These are phyloP conservation scores for Arachnopeziza araneosa DNA, from an alignment of 2,329 filamentous ascomycete genomes.

Conservation along the genomic window DNA sequence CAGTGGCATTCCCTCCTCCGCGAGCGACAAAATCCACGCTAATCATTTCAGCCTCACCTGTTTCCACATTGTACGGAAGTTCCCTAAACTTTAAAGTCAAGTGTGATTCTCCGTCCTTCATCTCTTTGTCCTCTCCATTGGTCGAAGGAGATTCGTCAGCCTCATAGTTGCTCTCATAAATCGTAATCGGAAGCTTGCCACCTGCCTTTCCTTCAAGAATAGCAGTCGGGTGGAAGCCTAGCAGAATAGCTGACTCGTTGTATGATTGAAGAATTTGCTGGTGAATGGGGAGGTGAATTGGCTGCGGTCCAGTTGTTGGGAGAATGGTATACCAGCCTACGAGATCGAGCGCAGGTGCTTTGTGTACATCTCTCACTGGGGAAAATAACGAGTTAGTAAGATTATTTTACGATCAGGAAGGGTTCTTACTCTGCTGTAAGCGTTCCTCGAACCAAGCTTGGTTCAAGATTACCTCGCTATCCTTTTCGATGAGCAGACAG, in stretches of 20 bases:
- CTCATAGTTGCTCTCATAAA: conserved; percentile 83
- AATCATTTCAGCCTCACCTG: conserved; percentile 96
- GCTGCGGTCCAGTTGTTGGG: conserved; percentile 63
- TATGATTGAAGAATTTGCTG: conserved; percentile 66
- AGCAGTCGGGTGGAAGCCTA: conserved; percentile 75
- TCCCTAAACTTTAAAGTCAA: conserved; percentile 72
- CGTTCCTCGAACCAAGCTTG: conserved; percentile 68
- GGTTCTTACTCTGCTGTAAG: conserved; percentile 72
- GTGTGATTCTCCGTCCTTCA: conserved; percentile 56
- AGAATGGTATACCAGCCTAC: conserved; percentile 90
- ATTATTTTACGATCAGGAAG: not conserved
- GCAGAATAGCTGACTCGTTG: conserved; percentile 79
- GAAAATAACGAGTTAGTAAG: conserved; percentile 10
- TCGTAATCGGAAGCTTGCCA: conserved; percentile 79
- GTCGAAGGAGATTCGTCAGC: conserved; percentile 50
- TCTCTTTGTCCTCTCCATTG: conserved; percentile 61
- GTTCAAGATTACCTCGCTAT: conserved; percentile 59
- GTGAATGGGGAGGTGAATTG: conserved; percentile 66
- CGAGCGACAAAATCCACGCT: conserved; percentile 89
- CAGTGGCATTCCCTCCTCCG: conserved; percentile 74
- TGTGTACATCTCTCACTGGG: conserved; percentile 91
- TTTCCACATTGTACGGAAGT: conserved; percentile 82
- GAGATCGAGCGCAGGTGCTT: conserved; percentile 72
- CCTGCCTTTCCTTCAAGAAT: conserved; percentile 52
- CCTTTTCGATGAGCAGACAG: conserved; percentile 48